Evolutionary conservation across 768 basidiomycete genomes (phyloP).

Genomic region (Tylopilus subfusipes): DNA sequence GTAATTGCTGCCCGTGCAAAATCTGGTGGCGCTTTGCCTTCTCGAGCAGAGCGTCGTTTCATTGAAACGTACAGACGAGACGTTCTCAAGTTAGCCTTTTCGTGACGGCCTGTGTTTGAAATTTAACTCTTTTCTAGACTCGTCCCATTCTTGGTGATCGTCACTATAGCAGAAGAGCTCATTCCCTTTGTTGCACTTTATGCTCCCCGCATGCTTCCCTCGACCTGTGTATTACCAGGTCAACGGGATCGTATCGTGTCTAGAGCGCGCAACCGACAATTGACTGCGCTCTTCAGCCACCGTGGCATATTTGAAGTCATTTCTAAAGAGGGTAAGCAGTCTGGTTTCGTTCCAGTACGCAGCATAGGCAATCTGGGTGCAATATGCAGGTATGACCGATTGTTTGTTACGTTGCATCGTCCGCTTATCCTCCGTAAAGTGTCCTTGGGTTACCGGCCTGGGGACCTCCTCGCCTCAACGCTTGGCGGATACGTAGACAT

Average conservation of each 20-base stretch:
- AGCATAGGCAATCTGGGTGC: slow-evolving; percentile 30
- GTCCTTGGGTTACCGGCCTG: slow-evolving; percentile 37
- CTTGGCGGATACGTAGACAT: slow-evolving; percentile 36
- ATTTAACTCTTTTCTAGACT: slow-evolving; percentile 39
- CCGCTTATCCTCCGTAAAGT: slow-evolving; percentile 33
- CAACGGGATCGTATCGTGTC: slow-evolving; percentile 65
- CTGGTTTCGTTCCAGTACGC: slow-evolving; percentile 26
- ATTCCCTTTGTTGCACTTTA: slow-evolving; percentile 84
- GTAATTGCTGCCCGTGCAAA: slow-evolving; percentile 54
- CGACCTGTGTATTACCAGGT: slow-evolving; percentile 80
- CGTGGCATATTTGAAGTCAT: slow-evolving; percentile 35
- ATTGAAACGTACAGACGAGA: slow-evolving; percentile 66
- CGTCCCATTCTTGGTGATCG: slow-evolving; percentile 72
- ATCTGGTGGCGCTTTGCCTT: slow-evolving; percentile 58
- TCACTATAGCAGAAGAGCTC: slow-evolving; percentile 73
- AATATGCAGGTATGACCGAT: slow-evolving; percentile 54
- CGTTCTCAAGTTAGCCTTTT: slow-evolving; percentile 55
- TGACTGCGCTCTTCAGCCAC: slow-evolving; percentile 38
- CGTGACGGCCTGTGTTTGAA: not conserved
- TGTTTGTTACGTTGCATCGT: not conserved
- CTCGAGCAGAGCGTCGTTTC: slow-evolving; percentile 67
- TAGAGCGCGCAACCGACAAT: slow-evolving; percentile 47
- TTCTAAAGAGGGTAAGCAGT: slow-evolving; percentile 31
- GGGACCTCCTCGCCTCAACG: slow-evolving; percentile 35
- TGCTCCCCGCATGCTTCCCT: slow-evolving; percentile 80